Evolutionary conservation across 441 rosid species (phyloP).

Genomic region (Omphalea diandra): DNA sequence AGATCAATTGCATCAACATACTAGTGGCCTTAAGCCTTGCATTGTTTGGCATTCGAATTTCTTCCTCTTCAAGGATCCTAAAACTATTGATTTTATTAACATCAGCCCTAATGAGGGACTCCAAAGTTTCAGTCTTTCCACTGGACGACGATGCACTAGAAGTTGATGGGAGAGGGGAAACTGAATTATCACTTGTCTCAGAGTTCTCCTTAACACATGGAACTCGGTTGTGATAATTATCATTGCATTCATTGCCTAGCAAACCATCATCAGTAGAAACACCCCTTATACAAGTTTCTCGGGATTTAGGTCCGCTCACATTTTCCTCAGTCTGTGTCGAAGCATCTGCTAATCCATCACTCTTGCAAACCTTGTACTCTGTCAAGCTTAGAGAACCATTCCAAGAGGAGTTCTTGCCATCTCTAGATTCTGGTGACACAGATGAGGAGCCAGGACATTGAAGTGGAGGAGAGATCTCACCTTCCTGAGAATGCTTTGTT

Average conservation of each 20-base stretch:
- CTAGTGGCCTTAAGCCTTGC: constrained; percentile 65
- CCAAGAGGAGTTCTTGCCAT: constrained; percentile 62
- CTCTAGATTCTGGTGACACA: constrained; percentile 65
- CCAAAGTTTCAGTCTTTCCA: constrained; percentile 83
- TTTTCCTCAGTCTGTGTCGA: constrained; percentile 91
- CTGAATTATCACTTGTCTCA: constrained; percentile 52
- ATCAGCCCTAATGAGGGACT: constrained; percentile 89
- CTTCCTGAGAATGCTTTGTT: constrained; percentile 71
- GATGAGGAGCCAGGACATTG: constrained; percentile 54
- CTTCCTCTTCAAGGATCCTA: constrained; percentile 86
- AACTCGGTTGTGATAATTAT: constrained; percentile 32
- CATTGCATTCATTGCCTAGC: constrained; percentile 42
- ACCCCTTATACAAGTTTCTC: constrained; percentile 83
- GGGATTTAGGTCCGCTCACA: constrained; percentile 33
- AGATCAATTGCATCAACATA: constrained; percentile 84
- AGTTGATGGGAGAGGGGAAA: constrained; percentile 67
- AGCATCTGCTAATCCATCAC: constrained; percentile 77
- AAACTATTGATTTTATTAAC: constrained; percentile 83
- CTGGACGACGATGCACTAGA: constrained; percentile 67
- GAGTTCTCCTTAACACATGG: constrained; percentile 42
- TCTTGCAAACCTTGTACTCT: constrained; percentile 67
- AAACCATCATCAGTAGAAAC: constrained; percentile 78
- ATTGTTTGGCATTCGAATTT: constrained; percentile 55
- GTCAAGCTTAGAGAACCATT: constrained; percentile 70
- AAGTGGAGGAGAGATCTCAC: constrained; percentile 69